Evolutionary conservation across 2,329 filamentous ascomycete species (phyloP).

Genomic region (Piedraia hortae): DNA sequence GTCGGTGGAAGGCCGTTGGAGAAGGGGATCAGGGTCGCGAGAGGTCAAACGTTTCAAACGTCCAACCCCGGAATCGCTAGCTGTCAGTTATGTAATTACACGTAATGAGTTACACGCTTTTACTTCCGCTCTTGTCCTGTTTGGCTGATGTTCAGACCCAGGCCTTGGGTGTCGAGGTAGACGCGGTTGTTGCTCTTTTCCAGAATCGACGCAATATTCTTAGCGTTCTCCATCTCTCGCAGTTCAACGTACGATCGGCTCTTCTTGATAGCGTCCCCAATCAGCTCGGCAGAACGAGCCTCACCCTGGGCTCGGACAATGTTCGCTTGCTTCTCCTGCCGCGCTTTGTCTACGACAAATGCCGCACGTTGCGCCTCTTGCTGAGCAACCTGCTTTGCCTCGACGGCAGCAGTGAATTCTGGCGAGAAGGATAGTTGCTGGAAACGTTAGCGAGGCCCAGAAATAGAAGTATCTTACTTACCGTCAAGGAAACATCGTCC

Average conservation of each 20-base stretch:
- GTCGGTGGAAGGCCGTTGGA: too few species aligned
- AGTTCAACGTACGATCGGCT: constrained; percentile 87
- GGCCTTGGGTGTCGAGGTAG: constrained; percentile 68
- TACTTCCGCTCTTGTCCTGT: constrained; percentile 4
- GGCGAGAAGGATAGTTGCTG: constrained; percentile 41
- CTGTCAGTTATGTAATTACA: too few species aligned
- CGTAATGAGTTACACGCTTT: too few species aligned
- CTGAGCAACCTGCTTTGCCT: constrained; percentile 42
- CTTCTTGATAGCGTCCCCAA: constrained; percentile 99
- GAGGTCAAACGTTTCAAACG: too few species aligned
- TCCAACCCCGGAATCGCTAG: too few species aligned
- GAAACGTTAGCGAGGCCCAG: neutral
- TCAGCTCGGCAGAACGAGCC: constrained; percentile 86
- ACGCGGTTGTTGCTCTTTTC: constrained; percentile 85
- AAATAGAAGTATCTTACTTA: constrained; percentile 5
- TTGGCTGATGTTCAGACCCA: constrained; percentile 60
- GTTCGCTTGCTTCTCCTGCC: constrained; percentile 97
- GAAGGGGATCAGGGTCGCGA: too few species aligned
- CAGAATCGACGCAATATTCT: constrained; percentile 61
- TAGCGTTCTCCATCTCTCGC: constrained; percentile 91
- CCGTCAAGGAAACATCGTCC: constrained; percentile 83
- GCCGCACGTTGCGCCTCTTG: constrained; percentile 94
- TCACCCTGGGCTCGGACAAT: constrained; percentile 98
- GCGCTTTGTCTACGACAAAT: constrained; percentile 94
- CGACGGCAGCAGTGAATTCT: constrained; percentile 40